Evolutionary conservation across 495 filamentous ascomycete genomes (phyloP), one percentile per base, ranked within the genome.

Genomic region (Aspergillus nidulans): DNA sequence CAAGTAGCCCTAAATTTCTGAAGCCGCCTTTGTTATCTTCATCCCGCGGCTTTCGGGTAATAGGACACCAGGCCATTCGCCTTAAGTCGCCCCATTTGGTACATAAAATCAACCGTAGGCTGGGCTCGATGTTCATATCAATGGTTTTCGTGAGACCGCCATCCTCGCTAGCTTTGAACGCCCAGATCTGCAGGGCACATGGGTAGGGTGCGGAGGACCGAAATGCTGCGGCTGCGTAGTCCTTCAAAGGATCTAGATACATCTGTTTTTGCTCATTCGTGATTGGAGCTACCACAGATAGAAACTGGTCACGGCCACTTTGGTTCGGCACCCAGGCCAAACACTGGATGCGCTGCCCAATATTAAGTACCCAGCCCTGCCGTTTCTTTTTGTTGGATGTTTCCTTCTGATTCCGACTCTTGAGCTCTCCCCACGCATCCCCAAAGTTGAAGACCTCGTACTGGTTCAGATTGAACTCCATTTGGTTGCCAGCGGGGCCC

Each of bases 1-100:
- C 86, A 5, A 90, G 73, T 13, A 88, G 69, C 1, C 86, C 86
- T 13, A 88, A 64, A 25, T 54, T 66, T 44, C 67, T 67, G 15
- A 51, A 38, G 18, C 43, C 58, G 23, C 69, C 62, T 41, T 71
- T 51, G 1, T 69, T 64, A 26, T 77, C 71, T 41, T 71, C 62
- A 1, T 69, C 66, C 40, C 66, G 64, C 18, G 59, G 56, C 46
- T 60, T 61, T 52, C 74, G 70, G 6, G 69, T 68, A 60, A 82
- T 69, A 26, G 80, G 83, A 59, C 85, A 88, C 84, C 84, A 89
- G 48, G 78, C 69, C 18, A 89, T 71, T n/a, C 75, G 71, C 50
- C 75, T 77, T 13, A 84, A 60, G 49, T 79, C 69, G 4, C 84
- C 86, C 84, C 85, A 89, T 6, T 84, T 72, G 3, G 80, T 79